These are phyloP conservation scores for Paramecium bursaria DNA, from an alignment of 73 alveolate species.

Conservation along the genomic window DNA sequence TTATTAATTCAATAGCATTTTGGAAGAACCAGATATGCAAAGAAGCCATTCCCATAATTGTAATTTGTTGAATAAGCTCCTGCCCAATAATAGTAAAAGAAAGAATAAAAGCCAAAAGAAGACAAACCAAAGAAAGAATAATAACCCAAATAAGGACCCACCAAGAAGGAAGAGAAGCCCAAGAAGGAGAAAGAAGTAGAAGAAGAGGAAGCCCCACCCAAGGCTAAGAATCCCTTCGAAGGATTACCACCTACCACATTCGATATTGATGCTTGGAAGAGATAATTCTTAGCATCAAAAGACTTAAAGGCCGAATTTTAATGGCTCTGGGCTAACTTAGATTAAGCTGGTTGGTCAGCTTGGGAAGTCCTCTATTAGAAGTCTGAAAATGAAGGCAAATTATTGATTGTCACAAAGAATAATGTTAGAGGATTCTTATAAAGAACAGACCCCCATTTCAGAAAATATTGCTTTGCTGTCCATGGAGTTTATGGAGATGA, in stretches of 20 bases:
- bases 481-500: constrained; percentile 94
- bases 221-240: constrained; percentile 72
- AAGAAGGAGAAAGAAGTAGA: constrained; percentile 53
- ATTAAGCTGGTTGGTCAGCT: constrained; percentile 83
- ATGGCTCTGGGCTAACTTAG: constrained; percentile 79
- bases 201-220: constrained; percentile 61
- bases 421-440: constrained; percentile 91
- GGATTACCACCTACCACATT: constrained; percentile 84
- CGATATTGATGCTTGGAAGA: constrained; percentile 88
- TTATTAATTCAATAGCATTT: constrained; percentile 25
- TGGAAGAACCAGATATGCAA: constrained; percentile 81
- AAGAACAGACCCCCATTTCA: constrained; percentile 87
- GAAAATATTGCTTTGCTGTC: constrained; percentile 84
- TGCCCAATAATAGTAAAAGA: constrained; percentile 68
- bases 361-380: constrained; percentile 92
- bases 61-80: constrained; percentile 65
- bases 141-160: constrained; percentile 61
- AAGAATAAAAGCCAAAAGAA: constrained; percentile 70
- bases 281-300: constrained; percentile 78
- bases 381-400: constrained; percentile 90
- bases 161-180: constrained; percentile 41
- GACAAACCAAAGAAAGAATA: constrained; percentile 74
- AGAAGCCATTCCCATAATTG: constrained; percentile 70
- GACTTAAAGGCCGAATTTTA: constrained; percentile 84
- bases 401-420: constrained; percentile 80